Evolutionary conservation across 2,329 filamentous ascomycete species (phyloP).

Genomic region (Cercospora janseana): DNA sequence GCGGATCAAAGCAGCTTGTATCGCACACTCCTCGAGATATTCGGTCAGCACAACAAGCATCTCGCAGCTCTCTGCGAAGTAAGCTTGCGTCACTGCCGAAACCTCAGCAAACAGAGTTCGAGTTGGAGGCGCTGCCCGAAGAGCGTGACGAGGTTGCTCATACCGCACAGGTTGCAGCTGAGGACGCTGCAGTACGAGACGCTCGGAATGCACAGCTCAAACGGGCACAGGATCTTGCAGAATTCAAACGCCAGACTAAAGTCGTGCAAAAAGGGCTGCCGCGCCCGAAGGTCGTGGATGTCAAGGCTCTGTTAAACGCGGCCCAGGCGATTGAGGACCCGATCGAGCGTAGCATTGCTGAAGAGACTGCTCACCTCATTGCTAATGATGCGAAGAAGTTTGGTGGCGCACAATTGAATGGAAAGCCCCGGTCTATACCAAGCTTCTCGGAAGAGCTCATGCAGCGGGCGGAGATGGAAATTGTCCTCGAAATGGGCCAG

Average conservation of each 20-base stretch:
- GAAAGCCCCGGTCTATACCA: slow-evolving; percentile 59
- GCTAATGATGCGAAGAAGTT: slow-evolving; percentile 78
- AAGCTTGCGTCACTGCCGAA: slow-evolving; percentile 82
- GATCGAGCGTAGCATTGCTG: slow-evolving; percentile 67
- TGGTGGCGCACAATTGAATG: slow-evolving; percentile 64
- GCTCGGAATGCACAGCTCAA: slow-evolving; percentile 60
- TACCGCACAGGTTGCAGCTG: slow-evolving; percentile 56
- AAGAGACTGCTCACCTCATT: slow-evolving; percentile 75
- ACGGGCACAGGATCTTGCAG: slow-evolving; percentile 64
- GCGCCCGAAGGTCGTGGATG: slow-evolving; percentile 69
- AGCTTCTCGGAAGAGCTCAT: slow-evolving; percentile 69
- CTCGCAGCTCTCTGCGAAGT: slow-evolving; percentile 66
- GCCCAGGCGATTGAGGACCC: slow-evolving; percentile 62
- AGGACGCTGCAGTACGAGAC: slow-evolving; percentile 73
- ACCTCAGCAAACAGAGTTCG: slow-evolving; percentile 91
- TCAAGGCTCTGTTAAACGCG: slow-evolving; percentile 64
- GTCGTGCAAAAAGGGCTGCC: slow-evolving; percentile 86
- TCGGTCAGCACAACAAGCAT: slow-evolving; percentile 65
- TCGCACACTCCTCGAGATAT: slow-evolving; percentile 76
- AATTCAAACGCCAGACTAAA: slow-evolving; percentile 80
- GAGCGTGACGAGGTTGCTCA: slow-evolving; percentile 63
- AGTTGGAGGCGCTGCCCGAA: slow-evolving; percentile 78
- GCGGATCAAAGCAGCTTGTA: slow-evolving; percentile 63
- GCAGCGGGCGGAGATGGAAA: slow-evolving; percentile 70
- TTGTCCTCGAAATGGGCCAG: slow-evolving; percentile 65